phyloP scores from a whole-genome alignment of 306 rosid species.

The Canavalia gladiata region DNA sequence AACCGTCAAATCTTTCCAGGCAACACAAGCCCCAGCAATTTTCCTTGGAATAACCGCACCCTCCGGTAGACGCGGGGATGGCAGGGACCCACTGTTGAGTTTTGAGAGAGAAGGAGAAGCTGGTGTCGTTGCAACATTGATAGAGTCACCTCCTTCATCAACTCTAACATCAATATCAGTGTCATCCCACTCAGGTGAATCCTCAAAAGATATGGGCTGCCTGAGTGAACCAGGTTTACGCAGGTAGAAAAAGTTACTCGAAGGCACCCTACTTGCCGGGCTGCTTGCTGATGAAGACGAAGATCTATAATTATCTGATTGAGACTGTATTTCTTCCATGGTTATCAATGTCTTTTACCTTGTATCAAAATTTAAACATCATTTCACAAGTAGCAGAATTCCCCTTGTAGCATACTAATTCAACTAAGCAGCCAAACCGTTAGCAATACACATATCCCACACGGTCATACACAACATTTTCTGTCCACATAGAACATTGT shows the following conservation, averaged over 20 bases:
- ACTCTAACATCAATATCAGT: conserved; percentile 78
- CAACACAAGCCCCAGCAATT: conserved; percentile 87
- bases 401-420: conserved; percentile 18
- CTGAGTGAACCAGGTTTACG: conserved; percentile 95
- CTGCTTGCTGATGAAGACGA: conserved; percentile 98
- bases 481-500: conserved; percentile 26
- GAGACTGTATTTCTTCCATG: conserved; percentile 98
- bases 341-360: neutral
- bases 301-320: conserved; percentile 92
- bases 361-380: conserved; percentile 31
- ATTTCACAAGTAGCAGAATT: conserved; percentile 41
- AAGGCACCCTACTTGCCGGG: conserved; percentile 97
- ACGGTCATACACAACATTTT: conserved; percentile 3
- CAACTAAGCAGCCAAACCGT: conserved; percentile 15
- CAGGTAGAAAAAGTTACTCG: conserved; percentile 95
- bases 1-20: conserved; percentile 95
- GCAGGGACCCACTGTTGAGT: conserved; percentile 87
- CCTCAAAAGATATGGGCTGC: conserved; percentile 98
- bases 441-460: neutral
- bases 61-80: conserved; percentile 85
- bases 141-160: conserved; percentile 93
- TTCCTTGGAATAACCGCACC: conserved; percentile 74
- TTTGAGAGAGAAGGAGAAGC: conserved; percentile 93
- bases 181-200: conserved; percentile 99
- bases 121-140: conserved; percentile 76